Conservation (phyloP, 768 basidiomycete genomes). For the Leccinum arenicola region DNA sequence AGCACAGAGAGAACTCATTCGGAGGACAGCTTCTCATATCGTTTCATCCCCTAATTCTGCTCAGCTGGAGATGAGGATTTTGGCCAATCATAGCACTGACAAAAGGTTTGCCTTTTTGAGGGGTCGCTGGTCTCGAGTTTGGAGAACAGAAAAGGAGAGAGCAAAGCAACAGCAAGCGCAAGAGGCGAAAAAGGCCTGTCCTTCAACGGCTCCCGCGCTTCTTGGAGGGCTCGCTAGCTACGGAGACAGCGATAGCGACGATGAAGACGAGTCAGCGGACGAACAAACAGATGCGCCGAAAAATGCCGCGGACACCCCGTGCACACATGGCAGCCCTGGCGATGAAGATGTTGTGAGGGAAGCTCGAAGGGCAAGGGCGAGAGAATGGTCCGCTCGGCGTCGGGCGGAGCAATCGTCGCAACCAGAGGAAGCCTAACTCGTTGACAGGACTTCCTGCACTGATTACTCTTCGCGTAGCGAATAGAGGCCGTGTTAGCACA, state of each 20-base stretch:
- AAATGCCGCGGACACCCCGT: background rate
- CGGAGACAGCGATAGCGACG: conserved; percentile 51
- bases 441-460: background rate
- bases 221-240: conserved; percentile 61
- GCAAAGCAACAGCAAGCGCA: conserved; percentile 30
- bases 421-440: conserved; percentile 4
- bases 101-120: conserved; percentile 77
- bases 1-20: conserved; percentile 62
- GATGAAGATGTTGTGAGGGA: conserved; percentile 32
- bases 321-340: background rate
- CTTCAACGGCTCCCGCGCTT: conserved; percentile 14
- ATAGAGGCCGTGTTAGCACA: background rate
- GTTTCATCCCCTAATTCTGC: conserved; percentile 70
- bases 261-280: conserved; percentile 27
- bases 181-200: conserved; percentile 23
- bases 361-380: conserved; percentile 53
- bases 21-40: conserved; percentile 69
- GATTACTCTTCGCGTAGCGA: too few relatives aligned
- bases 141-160: conserved; percentile 55
- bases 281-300: conserved; percentile 12
- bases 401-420: conserved; percentile 27
- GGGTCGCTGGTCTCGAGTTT: conserved; percentile 68
- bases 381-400: conserved; percentile 56
- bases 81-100: conserved; percentile 82
- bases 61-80: conserved; percentile 83